phyloP scores from a whole-genome alignment of 129 eudicot genomes.

The Arctium lappa region DNA sequence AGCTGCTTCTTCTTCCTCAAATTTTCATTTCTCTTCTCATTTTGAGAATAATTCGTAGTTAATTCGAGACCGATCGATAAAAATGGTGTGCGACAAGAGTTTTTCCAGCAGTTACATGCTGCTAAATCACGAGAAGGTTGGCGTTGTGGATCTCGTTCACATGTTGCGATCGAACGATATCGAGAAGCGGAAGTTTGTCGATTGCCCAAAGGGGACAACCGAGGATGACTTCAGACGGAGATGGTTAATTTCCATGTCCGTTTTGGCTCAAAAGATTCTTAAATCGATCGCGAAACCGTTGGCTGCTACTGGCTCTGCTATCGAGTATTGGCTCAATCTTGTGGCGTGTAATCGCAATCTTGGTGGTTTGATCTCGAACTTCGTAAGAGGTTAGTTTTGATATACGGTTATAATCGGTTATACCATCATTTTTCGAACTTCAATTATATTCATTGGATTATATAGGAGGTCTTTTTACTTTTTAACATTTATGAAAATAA shows the following conservation, averaged over 20 bases:
- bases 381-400: slow-evolving; percentile 15
- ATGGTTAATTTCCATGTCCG: slow-evolving; percentile 19
- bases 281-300: slow-evolving; percentile 6
- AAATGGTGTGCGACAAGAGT: slow-evolving; percentile 19
- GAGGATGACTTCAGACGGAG: slow-evolving; percentile 1
- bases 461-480: background rate
- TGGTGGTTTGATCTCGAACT: slow-evolving; percentile 13
- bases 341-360: slow-evolving; percentile 14
- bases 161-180: slow-evolving; percentile 9
- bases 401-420: background rate
- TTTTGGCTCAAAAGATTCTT: slow-evolving; percentile 22
- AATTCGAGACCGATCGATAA: background rate
- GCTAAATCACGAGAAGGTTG: slow-evolving; percentile 14
- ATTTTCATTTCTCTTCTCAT: background rate
- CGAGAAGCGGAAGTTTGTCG: slow-evolving; percentile 9
- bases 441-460: background rate
- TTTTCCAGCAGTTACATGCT: slow-evolving; percentile 22
- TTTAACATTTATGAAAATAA: background rate
- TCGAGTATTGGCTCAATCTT: slow-evolving; percentile 22
- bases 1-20: background rate
- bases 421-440: background rate
- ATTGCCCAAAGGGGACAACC: slow-evolving; percentile 7
- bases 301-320: slow-evolving; percentile 7
- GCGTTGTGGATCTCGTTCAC: slow-evolving; percentile 13
- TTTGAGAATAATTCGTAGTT: background rate